Base-by-base conservation (phyloP, 331 rosid species). In the Rosa hybrid region DNA sequence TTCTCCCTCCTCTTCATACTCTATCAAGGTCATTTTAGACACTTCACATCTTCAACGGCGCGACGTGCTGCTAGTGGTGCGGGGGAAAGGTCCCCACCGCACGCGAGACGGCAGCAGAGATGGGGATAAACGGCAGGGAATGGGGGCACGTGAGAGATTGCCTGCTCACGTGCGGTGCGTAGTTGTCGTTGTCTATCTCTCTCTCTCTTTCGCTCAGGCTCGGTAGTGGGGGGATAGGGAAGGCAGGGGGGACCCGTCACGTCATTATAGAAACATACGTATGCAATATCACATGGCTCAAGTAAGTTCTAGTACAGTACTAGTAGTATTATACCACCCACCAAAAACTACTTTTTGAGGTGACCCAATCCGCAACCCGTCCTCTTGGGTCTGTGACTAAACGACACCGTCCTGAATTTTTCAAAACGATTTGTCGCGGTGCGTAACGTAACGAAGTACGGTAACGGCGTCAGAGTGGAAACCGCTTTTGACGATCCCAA, bases 21-120 rank as follows among this genome's bases (percentile, higher is more conserved):
- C 23, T 21, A 0, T 1, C 10, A 4, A 18, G 23, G 23, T 1
- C 60, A 53, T 53, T 53, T 1, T 18, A 8, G 60, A 53, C 60
- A 17, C 1, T 17, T 2, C 21, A 0, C 7, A 0, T n/a, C 39
- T 60, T 6, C 16, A 72, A 20, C 11, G 45, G 57, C 51, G 65
- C 3, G 59, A 46, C 21, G 30, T 38, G 34, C 54, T 39, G 16
- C 39, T 34, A 34, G 53, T 23, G 70, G 50, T 62, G 75, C 57
- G 39, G 45, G 27, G 60, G 39, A 14, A 23, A 14, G 93, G 91
- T 86, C 92, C 96, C 96, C 97, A 92, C 96, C 91, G 88, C 94
- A 92, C 92, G 89, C 96, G 86, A 83, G 86, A 62, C 65, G 81
- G 86, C 82, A 65, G 25, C 16, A 34, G 39, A 34, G 39, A 76